A percentile compares a stretch with the other conserved stretches of the same genome.
Evolutionary conservation across 805 yeast species (phyloP).

Genomic region (Candida broadrunensis): DNA sequence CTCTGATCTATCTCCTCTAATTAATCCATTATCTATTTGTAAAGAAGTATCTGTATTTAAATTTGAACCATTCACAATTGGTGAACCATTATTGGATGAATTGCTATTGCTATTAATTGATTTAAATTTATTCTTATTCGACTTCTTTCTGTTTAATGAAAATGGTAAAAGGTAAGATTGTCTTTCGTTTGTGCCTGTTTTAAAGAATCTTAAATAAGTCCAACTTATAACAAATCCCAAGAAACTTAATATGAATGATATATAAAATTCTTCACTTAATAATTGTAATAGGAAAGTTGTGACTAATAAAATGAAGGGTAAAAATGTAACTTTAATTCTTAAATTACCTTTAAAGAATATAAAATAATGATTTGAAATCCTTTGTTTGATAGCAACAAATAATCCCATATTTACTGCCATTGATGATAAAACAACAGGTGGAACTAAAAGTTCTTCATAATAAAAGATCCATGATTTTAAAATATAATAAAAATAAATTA

Average conservation of each 20-base stretch:
- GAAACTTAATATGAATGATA: slow-evolving; percentile 18
- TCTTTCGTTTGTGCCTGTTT: slow-evolving; percentile 41
- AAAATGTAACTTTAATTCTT: slow-evolving; percentile 41
- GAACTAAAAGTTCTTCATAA: slow-evolving; percentile 17
- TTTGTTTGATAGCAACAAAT: slow-evolving; percentile 62
- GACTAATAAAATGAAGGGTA: slow-evolving; percentile 31
- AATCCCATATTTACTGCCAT: slow-evolving; percentile 56
- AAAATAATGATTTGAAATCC: slow-evolving; percentile 60
- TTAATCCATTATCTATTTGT: slow-evolving; percentile 14
- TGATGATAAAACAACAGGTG: slow-evolving; percentile 51
- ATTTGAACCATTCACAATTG: neutral
- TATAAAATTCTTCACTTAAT: slow-evolving; percentile 25
- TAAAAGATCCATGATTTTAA: slow-evolving; percentile 10
- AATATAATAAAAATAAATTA: slow-evolving; percentile 25
- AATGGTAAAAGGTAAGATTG: slow-evolving; percentile 42
- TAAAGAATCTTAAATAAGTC: slow-evolving; percentile 37
- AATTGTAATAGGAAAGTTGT: slow-evolving; percentile 20
- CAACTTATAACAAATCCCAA: slow-evolving; percentile 37
- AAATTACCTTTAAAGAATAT: slow-evolving; percentile 44
- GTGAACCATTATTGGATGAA: neutral
- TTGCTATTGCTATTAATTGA: neutral
- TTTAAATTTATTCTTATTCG: slow-evolving; percentile 1
- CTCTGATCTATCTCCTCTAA: slow-evolving; percentile 26
- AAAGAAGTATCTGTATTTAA: slow-evolving; percentile 5
- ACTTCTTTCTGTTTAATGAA: slow-evolving; percentile 1